Percentiles rank a stretch among this genome's conserved stretches.
Evolutionary conservation across 208 protist genomes (phyloP).

Genomic region (Giardia duodenalis): DNA sequence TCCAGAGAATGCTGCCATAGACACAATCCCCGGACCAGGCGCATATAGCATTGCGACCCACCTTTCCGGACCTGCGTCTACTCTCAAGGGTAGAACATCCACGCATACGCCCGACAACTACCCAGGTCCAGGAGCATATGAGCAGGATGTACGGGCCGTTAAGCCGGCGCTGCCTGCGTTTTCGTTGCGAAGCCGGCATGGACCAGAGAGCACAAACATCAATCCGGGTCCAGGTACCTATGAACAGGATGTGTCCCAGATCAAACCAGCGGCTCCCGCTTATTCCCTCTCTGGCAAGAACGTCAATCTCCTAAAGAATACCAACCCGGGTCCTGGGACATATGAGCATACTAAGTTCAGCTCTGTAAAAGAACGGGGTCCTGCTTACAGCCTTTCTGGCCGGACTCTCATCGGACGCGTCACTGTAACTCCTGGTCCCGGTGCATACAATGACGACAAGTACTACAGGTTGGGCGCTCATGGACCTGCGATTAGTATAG

Average conservation of each 20-base stretch:
- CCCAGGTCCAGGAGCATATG: not conserved
- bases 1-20: not conserved
- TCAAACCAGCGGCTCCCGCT: not conserved
- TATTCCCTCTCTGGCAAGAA: not conserved
- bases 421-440: too few species aligned
- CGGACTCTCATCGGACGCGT: too few species aligned
- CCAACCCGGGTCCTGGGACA: too few species aligned
- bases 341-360: too few species aligned
- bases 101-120: not conserved
- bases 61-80: not conserved
- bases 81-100: not conserved
- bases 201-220: not conserved
- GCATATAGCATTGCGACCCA: not conserved
- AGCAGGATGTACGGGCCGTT: not conserved
- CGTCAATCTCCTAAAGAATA: too few species aligned
- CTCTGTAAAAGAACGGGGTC: too few species aligned
- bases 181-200: not conserved
- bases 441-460: not conserved
- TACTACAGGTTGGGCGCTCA: not conserved
- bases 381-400: too few species aligned
- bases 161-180: not conserved
- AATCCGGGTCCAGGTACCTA: not conserved
- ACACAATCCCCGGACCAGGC: not conserved
- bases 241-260: not conserved
- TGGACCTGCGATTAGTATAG: not conserved